Evolutionary conservation across 352 stramenopile species (phyloP).

Genomic region (Pythium sukuiense): DNA sequence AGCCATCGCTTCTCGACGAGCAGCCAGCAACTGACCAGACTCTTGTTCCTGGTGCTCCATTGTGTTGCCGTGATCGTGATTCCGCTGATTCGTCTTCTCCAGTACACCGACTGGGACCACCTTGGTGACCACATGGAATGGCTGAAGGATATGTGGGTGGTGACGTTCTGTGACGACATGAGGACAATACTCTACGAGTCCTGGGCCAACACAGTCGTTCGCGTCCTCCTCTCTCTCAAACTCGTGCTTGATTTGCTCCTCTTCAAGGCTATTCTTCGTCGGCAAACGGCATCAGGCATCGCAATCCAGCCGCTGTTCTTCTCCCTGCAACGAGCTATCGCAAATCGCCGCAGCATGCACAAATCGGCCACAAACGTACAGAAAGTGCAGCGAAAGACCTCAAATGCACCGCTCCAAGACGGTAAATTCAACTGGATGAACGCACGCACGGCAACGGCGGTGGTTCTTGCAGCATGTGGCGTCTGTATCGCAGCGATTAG

Average conservation of each 20-base stretch:
- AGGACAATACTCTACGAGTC: neutral
- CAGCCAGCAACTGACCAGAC: neutral
- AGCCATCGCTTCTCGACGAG: neutral
- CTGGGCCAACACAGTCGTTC: neutral
- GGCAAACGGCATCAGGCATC: neutral
- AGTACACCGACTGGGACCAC: neutral
- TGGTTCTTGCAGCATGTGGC: neutral
- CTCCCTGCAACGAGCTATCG: too few species aligned
- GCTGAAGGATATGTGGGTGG: neutral
- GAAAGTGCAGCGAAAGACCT: too few species aligned
- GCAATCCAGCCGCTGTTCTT: neutral
- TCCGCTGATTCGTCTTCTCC: neutral
- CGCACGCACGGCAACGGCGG: too few species aligned
- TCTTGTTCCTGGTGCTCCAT: neutral
- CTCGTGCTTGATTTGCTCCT: neutral
- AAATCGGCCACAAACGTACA: too few species aligned
- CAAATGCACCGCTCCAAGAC: too few species aligned
- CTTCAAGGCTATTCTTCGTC: neutral
- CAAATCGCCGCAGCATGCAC: too few species aligned
- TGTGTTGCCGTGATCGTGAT: neutral
- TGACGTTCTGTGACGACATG: neutral
- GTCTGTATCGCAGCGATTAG: neutral
- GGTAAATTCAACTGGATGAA: too few species aligned
- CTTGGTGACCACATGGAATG: neutral
- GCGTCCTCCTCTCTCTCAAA: neutral